phyloP scores from a whole-genome alignment of 257 asterid species.

The Solanum dulcamara region DNA sequence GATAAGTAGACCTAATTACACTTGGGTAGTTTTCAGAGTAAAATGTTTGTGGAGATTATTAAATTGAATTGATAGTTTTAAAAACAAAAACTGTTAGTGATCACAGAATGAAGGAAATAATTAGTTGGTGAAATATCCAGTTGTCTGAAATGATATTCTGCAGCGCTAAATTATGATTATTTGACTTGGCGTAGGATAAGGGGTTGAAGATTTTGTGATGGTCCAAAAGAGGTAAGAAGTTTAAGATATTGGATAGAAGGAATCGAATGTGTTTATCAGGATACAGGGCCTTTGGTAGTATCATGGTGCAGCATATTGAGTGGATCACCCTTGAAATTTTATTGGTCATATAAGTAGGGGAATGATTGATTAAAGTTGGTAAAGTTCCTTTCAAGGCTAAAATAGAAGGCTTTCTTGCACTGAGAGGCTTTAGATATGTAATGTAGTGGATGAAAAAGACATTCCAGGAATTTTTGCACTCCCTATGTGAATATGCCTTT shows the following conservation, averaged over 20 bases:
- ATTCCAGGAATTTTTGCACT: not conserved
- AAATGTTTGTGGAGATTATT: not conserved
- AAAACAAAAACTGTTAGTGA: not conserved
- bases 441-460: not conserved
- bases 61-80: not conserved
- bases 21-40: not conserved
- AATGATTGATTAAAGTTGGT: no score
- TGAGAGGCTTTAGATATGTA: not conserved
- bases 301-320: not conserved
- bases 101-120: not conserved
- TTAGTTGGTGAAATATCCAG: not conserved
- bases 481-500: slow-evolving; percentile 18
- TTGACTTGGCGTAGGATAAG: not conserved
- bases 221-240: not conserved
- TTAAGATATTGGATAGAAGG: not conserved
- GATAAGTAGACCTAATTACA: not conserved
- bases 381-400: not conserved
- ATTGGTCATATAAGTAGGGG: not conserved
- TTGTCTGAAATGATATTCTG: not conserved
- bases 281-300: not conserved
- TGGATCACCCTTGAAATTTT: not conserved
- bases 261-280: not conserved
- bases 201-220: not conserved
- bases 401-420: not conserved
- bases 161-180: not conserved